Base-by-base conservation (phyloP, 2,329 filamentous ascomycete genomes). In the Fusarium verrucosum region DNA sequence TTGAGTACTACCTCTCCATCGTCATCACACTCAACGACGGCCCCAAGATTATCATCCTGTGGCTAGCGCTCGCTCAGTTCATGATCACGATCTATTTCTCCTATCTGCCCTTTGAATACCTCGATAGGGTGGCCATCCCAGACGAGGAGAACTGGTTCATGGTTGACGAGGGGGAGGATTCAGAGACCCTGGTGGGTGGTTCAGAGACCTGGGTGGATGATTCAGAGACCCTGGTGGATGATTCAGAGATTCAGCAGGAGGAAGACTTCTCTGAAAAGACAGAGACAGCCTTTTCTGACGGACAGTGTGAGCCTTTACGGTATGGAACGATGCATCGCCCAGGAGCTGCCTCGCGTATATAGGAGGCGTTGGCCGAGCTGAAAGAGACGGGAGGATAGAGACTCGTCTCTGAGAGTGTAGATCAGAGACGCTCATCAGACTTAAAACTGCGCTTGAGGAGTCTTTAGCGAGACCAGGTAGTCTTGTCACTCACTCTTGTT, bases 1-100 rank as follows among this genome's bases (percentile, higher is more conserved):
- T 37, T 13, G 36, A 58, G 10, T 14, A 32, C 32, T 58, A 58
- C 53, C 19, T 35, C 23, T 58, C 53, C 32, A 13, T 33, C 13
- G 10, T 58, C 22, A 19, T 33, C 25, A n/a, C 36, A 13, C 30
- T 11, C 20, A 32, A 17, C n/a, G n/a, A n/a, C n/a, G 45, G 55
- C 8, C 53, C 55, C 10, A 26, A 14, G 16, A 13, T 51, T 7
- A 23, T 30, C 10, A 33, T 58, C 6, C 16, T 13, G 7, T 58
- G 38, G 43, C 7, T 58, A 6, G 8, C 20, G 17, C 10, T 58
- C 4, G 20, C 54, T 9, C 56, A 58, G 10, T 4, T 20, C 10
- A 26, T 51, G 10, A 5, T 14, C 10, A 43, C n/a, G 3, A 11
- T 23, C 7, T 32, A 43, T 25, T 38, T 20, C 17, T 26, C 36